These are phyloP conservation scores for Bonia amplexicaulis DNA, from an alignment of 176 grass and related monocot genomes.

Conservation along the genomic window DNA sequence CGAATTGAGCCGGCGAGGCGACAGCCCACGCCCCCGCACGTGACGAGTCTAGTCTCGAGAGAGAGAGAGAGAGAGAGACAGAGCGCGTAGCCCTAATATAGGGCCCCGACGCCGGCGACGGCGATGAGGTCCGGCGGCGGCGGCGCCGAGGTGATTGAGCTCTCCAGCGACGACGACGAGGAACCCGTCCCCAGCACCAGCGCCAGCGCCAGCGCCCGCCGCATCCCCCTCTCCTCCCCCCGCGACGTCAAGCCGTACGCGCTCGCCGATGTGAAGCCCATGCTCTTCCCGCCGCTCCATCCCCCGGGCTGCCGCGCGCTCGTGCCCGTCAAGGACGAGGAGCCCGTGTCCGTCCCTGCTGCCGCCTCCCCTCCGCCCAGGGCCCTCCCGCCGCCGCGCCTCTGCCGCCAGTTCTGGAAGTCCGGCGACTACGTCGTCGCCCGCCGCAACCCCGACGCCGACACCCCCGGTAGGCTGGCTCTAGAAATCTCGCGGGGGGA, in stretches of 20 bases:
- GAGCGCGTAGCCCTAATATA: not conserved
- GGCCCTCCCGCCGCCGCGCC: constrained; percentile 33
- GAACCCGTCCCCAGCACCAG: not conserved
- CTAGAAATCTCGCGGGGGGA: not conserved
- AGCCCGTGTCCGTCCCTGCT: constrained; percentile 21
- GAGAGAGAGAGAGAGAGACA: not conserved
- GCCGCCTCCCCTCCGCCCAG: constrained; percentile 18
- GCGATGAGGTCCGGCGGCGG: constrained; percentile 19
- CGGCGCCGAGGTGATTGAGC: constrained; percentile 49
- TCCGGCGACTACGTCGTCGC: constrained; percentile 84
- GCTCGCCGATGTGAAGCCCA: constrained; percentile 37
- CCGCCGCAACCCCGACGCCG: constrained; percentile 43
- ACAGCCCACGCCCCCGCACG: too few relatives aligned
- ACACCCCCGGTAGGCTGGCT: constrained; percentile 45
- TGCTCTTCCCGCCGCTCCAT: constrained; percentile 25
- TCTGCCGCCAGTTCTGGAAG: constrained; percentile 93
- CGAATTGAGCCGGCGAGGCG: too few relatives aligned
- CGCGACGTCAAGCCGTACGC: constrained; percentile 42
- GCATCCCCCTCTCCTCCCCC: constrained; percentile 10
- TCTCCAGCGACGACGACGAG: constrained; percentile 66
- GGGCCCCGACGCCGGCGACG: not conserved
- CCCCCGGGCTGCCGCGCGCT: constrained; percentile 27
- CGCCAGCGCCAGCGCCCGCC: not conserved
- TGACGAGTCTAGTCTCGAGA: too few relatives aligned
- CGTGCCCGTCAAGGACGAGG: constrained; percentile 55